Conservation (phyloP, 2,329 filamentous ascomycete species). For the Alternaria angustiovoidea region DNA sequence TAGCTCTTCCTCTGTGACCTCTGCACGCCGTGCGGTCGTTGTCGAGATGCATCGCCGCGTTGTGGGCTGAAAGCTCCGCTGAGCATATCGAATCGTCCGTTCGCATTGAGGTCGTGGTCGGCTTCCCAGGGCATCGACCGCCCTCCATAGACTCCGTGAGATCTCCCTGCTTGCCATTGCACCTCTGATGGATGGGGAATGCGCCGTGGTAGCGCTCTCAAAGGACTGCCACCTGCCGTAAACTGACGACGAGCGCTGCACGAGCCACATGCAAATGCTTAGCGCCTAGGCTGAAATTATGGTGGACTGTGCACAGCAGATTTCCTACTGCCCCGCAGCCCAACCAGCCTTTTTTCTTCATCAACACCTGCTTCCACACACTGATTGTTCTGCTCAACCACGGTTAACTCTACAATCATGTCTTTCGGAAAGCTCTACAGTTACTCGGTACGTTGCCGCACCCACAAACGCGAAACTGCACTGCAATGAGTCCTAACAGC, state of each 20-base stretch:
- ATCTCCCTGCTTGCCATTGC: slow-evolving; percentile 46
- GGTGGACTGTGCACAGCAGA: slow-evolving; percentile 31
- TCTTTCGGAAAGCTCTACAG: slow-evolving; percentile 98
- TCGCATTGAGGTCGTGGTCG: slow-evolving; percentile 33
- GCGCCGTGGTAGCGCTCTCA: slow-evolving; percentile 13
- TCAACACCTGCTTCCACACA: slow-evolving; percentile 29
- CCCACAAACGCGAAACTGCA: slow-evolving; percentile 7
- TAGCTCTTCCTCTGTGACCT: slow-evolving; percentile 29
- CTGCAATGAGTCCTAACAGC: slow-evolving; percentile 38
- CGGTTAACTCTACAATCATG: slow-evolving; percentile 68
- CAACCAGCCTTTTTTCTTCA: slow-evolving; percentile 39
- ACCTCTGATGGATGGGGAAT: slow-evolving; percentile 14
- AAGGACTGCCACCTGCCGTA: slow-evolving; percentile 16
- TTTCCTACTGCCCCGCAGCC: slow-evolving; percentile 29
- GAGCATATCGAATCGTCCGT: slow-evolving; percentile 29
- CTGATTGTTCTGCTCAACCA: slow-evolving; percentile 42
- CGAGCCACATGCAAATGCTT: slow-evolving; percentile 22
- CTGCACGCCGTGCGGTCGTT: slow-evolving; percentile 35
- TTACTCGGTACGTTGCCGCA: slow-evolving; percentile 63
- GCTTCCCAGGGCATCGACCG: slow-evolving; percentile 34
- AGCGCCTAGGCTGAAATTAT: slow-evolving; percentile 38
- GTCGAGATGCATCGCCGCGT: slow-evolving; percentile 46
- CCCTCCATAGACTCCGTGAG: slow-evolving; percentile 37
- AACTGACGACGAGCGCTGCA: slow-evolving; percentile 17
- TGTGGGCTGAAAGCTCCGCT: slow-evolving; percentile 27